Base-by-base conservation (phyloP, 1,139 yeast species). In the Candida sojae region DNA sequence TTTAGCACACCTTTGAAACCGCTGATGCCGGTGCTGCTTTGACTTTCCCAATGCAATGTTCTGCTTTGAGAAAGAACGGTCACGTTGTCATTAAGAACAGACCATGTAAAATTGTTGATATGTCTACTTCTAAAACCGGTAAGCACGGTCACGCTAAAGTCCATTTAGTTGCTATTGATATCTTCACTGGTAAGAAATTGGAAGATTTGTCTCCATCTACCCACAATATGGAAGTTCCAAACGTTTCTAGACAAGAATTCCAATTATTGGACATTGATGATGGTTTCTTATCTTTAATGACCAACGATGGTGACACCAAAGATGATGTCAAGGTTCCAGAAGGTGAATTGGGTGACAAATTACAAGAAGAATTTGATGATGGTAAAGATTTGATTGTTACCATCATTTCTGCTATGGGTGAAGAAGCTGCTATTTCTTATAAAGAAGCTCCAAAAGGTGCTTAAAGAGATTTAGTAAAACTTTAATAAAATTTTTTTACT, bases 121-220 rank as follows among this genome's bases (percentile, higher is more conserved):
- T 93, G 99, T 93, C 99, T 59, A 93, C 99, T 71, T 93, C 99
- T 71, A 93, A 93, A 88, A 93, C 99, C 67, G 99, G 99, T 82
- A 93, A 93, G 97, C 99, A 93, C 88, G 99, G 99, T 81, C 99
- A 93, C 93, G 99, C 99, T 75, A 93, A 93, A 86, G 99, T 93
- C 78, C 98, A 93, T 81, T 86, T 93, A 82, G 97, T 93, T 62
- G 98, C 98, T 75, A 86, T 88, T 67, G 99, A 93, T 77, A 92
- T 93, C 76, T 93, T 93, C 92, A 93, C 99, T 70, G 91, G 92
- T 79, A 95, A 93, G 92, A 93, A 93, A 84, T 86, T 92, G 79
- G 99, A 93, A 84, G 99, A 93, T 80, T 88, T 93, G 76, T 93
- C 99, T 63, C 99, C 99, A 79, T 93, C 99, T 59, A 93, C 99